Evolutionary conservation across 371 early-diverging fungal species (phyloP), one percentile per base, ranked within the genome.

Genomic region (Lichtheimia corymbifera): DNA sequence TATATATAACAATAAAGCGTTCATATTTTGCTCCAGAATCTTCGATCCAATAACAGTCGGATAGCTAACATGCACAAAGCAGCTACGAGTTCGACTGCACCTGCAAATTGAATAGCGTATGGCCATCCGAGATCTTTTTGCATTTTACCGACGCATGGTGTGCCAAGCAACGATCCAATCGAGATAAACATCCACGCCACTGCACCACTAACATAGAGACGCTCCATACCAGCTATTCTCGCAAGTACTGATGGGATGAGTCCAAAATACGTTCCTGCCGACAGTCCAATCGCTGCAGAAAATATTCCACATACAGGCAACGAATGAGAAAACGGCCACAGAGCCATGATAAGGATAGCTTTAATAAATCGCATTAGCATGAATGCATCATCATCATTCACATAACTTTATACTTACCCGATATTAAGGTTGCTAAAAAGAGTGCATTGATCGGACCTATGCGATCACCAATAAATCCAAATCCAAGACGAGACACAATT

Each of bases 41-140:
- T 5, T 35, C 35, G 35, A 35, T 35, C 35, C 35, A 35, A 35
- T 35, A 12, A 28, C n/a, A 57, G 51, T 4, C 66, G 53, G 22
- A 72, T 45, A 4, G 28, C 58, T 20, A 68, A 42, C 41, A 64
- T 62, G n/a, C 64, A 43, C 2, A 69, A 30, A 13, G 74, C 66
- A 14, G 77, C 79, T 15, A 68, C 9, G 27, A 82, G 55, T 18
- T 75, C 22, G 13, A 70, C 68, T 1, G 66, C 67, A 14, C 83
- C 85, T 3, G 72, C 67, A 47, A 80, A 82, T 61, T 82, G 69
- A 59, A 85, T 82, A 24, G 76, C 75, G 1, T 83, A 79, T 5
- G 79, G 28, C 61, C 76, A 85, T 9, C 69, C 66, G 20, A 68
- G 72, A 9, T 62, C 27, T 42, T 70, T 72, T 27, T 79, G 64